Evolutionary conservation across 1,139 yeast species (phyloP).

Genomic region (Diutina neorugosa): DNA sequence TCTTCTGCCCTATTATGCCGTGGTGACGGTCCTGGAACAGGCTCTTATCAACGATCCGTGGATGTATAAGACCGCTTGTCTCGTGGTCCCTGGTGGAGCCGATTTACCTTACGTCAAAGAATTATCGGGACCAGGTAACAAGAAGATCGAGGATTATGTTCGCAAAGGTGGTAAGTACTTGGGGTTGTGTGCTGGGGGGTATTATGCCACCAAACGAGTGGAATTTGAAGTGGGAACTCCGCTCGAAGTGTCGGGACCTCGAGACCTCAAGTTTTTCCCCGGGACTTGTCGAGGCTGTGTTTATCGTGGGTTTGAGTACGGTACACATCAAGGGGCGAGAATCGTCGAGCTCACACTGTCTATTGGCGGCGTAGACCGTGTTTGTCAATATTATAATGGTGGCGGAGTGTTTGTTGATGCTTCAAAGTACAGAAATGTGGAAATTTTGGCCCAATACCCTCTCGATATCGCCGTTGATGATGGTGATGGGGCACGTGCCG

Average conservation of each 20-base stretch:
- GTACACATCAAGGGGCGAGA: constrained; percentile 62
- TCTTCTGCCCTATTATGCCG: constrained; percentile 86
- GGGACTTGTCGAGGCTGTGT: constrained; percentile 80
- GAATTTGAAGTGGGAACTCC: constrained; percentile 77
- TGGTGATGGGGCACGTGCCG: constrained; percentile 34
- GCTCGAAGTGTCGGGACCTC: constrained; percentile 73
- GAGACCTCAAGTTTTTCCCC: constrained; percentile 74
- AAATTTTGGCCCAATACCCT: constrained; percentile 58
- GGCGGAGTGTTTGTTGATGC: constrained; percentile 83
- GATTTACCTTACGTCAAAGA: constrained; percentile 73
- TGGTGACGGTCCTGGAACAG: constrained; percentile 52
- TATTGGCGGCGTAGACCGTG: constrained; percentile 12
- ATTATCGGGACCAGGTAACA: constrained; percentile 60
- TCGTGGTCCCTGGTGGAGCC: constrained; percentile 95
- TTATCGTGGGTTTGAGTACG: constrained; percentile 67
- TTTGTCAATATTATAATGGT: constrained; percentile 59
- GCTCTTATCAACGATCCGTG: constrained; percentile 77
- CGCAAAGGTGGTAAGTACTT: constrained; percentile 68
- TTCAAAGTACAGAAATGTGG: constrained; percentile 41
- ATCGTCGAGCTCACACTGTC: constrained; percentile 39
- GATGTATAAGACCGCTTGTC: constrained; percentile 62
- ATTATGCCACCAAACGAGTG: constrained; percentile 61
- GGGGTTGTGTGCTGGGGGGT: constrained; percentile 97
- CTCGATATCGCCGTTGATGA: constrained; percentile 28
- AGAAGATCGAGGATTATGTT: constrained; percentile 50